These are phyloP conservation scores for Tricholoma flavovirens DNA, from an alignment of 768 basidiomycete genomes.

Conservation along the genomic window DNA sequence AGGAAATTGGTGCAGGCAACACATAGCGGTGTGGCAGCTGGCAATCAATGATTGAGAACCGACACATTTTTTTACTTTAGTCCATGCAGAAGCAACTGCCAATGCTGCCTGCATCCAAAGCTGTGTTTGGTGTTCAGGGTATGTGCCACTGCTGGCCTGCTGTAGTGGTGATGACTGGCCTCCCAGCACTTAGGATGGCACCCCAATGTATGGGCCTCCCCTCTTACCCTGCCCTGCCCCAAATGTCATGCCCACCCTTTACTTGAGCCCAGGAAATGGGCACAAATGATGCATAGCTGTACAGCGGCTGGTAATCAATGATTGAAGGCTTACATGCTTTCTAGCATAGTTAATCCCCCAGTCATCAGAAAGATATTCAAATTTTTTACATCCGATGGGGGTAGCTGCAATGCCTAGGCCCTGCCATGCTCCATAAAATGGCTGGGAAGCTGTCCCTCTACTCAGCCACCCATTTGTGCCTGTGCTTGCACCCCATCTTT, in stretches of 20 bases:
- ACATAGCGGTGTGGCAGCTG: too few relatives aligned
- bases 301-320: not conserved
- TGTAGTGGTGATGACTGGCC: too few relatives aligned
- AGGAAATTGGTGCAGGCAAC: too few relatives aligned
- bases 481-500: not conserved
- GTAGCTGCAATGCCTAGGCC: not conserved
- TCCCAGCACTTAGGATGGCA: too few relatives aligned
- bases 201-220: not conserved
- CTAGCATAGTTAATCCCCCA: not conserved
- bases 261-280: not conserved
- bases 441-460: not conserved
- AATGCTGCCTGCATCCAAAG: too few relatives aligned
- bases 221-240: not conserved
- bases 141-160: too few relatives aligned
- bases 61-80: too few relatives aligned
- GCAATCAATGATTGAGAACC: too few relatives aligned
- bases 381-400: not conserved
- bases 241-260: not conserved
- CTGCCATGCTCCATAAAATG: not conserved
- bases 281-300: not conserved
- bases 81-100: too few relatives aligned
- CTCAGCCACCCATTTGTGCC: not conserved
- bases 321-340: not conserved
- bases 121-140: too few relatives aligned
- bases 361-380: not conserved